These are phyloP conservation scores for Leccinellum rugosiceps DNA, from an alignment of 768 basidiomycete genomes.

Conservation along the genomic window DNA sequence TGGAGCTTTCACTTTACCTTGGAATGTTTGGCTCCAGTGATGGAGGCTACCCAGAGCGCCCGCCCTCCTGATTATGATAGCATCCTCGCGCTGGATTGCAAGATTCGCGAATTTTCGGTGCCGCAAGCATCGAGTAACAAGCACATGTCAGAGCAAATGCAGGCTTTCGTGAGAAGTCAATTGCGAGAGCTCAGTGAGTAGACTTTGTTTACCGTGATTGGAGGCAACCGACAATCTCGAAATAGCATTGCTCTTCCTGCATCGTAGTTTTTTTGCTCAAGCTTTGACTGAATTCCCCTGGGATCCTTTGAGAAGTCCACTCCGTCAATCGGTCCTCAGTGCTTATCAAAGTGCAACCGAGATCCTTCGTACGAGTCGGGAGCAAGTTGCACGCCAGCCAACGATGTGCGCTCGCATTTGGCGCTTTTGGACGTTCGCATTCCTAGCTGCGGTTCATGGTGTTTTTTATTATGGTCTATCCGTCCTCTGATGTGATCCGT, in stretches of 20 bases:
- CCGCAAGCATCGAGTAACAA: constrained; percentile 21
- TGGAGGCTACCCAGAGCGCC: constrained; percentile 38
- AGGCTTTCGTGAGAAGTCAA: constrained; percentile 39
- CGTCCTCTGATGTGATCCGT: background rate
- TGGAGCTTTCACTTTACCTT: constrained; percentile 43
- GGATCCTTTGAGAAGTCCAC: constrained; percentile 47
- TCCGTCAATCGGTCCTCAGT: constrained; percentile 48
- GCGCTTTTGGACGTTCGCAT: constrained; percentile 57
- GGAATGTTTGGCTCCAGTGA: constrained; percentile 43
- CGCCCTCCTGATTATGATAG: constrained; percentile 45
- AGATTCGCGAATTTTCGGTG: constrained; percentile 39
- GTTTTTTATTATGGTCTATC: background rate
- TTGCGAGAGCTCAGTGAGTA: constrained; percentile 44
- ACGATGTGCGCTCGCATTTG: constrained; percentile 49
- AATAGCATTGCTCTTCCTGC: constrained; percentile 52
- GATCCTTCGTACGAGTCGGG: constrained; percentile 41
- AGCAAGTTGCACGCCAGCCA: constrained; percentile 44
- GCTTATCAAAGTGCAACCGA: constrained; percentile 50
- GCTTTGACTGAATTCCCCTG: constrained; percentile 47
- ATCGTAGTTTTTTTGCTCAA: constrained; percentile 56
- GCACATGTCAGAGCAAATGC: constrained; percentile 40
- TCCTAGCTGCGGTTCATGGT: constrained; percentile 49
- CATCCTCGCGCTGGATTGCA: constrained; percentile 48
- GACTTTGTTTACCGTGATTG: background rate
- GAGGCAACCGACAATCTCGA: background rate